phyloP scores from a whole-genome alignment of 2,329 filamentous ascomycete species.

The Fusarium compactum region DNA sequence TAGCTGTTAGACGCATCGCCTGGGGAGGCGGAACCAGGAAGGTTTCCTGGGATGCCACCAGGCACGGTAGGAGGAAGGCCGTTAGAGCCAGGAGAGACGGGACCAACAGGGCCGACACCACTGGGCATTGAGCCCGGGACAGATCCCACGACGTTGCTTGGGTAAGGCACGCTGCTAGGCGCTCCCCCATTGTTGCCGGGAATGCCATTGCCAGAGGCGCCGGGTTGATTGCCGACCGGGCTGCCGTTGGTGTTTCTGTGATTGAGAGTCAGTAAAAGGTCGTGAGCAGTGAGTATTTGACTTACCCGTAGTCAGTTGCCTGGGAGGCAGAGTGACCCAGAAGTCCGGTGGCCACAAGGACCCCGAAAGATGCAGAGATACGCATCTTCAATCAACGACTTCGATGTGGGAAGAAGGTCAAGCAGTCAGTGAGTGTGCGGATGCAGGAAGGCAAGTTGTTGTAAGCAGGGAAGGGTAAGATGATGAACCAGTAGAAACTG shows the following conservation, averaged over 20 bases:
- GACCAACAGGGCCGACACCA: conserved; percentile 3
- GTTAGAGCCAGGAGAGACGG: conserved; percentile 25
- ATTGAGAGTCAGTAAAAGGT: conserved; percentile 15
- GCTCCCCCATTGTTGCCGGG: conserved; percentile 30
- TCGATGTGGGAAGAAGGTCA: conserved; percentile 1
- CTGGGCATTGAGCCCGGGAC: conserved; percentile 35
- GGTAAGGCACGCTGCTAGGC: conserved; percentile 29
- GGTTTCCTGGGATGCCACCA: conserved; percentile 5
- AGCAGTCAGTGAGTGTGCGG: not conserved
- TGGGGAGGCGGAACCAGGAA: conserved; percentile 12
- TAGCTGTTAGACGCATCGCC: conserved; percentile 26
- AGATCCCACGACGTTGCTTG: conserved; percentile 23
- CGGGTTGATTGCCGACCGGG: conserved; percentile 20
- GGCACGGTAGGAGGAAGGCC: conserved; percentile 24
- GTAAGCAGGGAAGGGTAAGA: conserved; percentile 18
- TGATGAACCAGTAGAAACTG: conserved; percentile 15
- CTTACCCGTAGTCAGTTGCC: conserved; percentile 52
- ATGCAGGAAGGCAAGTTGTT: not conserved
- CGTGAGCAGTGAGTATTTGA: not conserved
- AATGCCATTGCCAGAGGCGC: conserved; percentile 22
- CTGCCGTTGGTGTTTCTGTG: conserved; percentile 28
- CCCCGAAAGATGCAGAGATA: conserved; percentile 51
- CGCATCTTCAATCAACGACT: conserved; percentile 53
- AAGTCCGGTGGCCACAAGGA: conserved; percentile 53
- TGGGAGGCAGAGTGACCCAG: conserved; percentile 50